phyloP scores from a whole-genome alignment of 1,284 basidiomycete genomes.

The Taiwanofungus camphoratus region DNA sequence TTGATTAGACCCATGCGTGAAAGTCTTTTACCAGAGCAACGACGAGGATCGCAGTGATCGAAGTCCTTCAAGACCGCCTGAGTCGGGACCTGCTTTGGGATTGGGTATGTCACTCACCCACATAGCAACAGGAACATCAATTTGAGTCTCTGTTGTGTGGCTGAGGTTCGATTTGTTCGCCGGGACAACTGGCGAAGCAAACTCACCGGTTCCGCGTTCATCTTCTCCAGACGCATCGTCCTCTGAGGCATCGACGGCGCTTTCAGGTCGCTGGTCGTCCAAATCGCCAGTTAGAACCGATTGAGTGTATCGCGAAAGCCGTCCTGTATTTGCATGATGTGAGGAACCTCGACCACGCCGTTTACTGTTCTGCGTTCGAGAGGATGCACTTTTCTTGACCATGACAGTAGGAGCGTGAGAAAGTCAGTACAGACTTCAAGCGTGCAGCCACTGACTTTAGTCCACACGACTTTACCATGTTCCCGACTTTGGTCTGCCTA shows the following conservation, averaged over 20 bases:
- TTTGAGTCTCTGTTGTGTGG: constrained; percentile 25
- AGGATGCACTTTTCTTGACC: constrained; percentile 1
- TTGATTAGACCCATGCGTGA: constrained; percentile 81
- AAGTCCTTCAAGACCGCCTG: constrained; percentile 63
- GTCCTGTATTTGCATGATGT: background rate
- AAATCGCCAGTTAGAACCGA: background rate
- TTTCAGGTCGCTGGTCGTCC: constrained; percentile 35
- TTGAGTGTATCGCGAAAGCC: background rate
- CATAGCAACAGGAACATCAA: constrained; percentile 79
- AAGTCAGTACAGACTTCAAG: background rate
- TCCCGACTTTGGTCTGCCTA: constrained; percentile 56
- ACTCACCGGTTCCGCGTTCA: constrained; percentile 12
- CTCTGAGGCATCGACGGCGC: constrained; percentile 15
- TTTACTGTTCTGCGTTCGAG: background rate
- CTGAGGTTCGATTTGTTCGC: background rate
- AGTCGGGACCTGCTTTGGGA: background rate
- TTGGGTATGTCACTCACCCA: constrained; percentile 55
- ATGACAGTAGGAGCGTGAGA: constrained; percentile 5
- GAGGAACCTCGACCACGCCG: background rate
- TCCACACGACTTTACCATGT: constrained; percentile 38
- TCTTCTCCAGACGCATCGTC: constrained; percentile 20
- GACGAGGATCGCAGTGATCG: constrained; percentile 92
- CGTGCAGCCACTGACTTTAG: no score
- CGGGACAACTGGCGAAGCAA: background rate
- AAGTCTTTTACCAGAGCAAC: constrained; percentile 95